phyloP scores from a whole-genome alignment of 352 stramenopile genomes.

The Globisporangium emineosum region DNA sequence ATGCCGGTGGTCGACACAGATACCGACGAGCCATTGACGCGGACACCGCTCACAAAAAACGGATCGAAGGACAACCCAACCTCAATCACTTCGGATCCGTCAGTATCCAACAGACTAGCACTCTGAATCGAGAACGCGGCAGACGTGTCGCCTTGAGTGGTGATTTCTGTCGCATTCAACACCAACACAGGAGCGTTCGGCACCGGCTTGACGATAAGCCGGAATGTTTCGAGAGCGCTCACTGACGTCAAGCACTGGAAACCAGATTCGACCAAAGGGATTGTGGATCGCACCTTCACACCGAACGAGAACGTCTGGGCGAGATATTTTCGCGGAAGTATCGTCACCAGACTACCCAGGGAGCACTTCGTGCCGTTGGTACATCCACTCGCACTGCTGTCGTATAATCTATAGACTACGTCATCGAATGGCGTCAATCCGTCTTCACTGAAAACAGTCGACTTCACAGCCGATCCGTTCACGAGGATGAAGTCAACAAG shows the following conservation, averaged over 20 bases:
- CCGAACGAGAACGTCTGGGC: conserved; percentile 38
- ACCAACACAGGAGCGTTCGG: conserved; percentile 34
- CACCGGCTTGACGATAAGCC: conserved; percentile 31
- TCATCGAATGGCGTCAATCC: neutral
- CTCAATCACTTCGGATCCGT: conserved; percentile 53
- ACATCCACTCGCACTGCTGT: conserved; percentile 15
- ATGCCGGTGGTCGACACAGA: conserved; percentile 9
- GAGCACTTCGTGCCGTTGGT: conserved; percentile 7
- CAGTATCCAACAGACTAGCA: conserved; percentile 35
- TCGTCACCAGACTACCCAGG: conserved; percentile 25
- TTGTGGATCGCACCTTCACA: conserved; percentile 27
- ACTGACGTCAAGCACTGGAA: conserved; percentile 27
- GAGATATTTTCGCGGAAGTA: conserved; percentile 34
- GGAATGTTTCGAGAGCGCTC: conserved; percentile 25
- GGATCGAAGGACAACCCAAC: conserved; percentile 31
- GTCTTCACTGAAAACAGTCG: neutral
- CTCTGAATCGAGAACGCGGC: conserved; percentile 32
- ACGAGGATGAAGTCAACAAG: conserved; percentile 22
- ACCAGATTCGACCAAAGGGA: conserved; percentile 12
- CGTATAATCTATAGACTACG: conserved; percentile 7
- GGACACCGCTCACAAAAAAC: conserved; percentile 26
- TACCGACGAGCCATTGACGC: conserved; percentile 26
- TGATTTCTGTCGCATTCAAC: conserved; percentile 28
- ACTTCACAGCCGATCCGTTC: neutral
- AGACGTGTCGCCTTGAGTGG: conserved; percentile 31